Conservation (phyloP, 768 basidiomycete genomes). For the Boletus rubropictus region DNA sequence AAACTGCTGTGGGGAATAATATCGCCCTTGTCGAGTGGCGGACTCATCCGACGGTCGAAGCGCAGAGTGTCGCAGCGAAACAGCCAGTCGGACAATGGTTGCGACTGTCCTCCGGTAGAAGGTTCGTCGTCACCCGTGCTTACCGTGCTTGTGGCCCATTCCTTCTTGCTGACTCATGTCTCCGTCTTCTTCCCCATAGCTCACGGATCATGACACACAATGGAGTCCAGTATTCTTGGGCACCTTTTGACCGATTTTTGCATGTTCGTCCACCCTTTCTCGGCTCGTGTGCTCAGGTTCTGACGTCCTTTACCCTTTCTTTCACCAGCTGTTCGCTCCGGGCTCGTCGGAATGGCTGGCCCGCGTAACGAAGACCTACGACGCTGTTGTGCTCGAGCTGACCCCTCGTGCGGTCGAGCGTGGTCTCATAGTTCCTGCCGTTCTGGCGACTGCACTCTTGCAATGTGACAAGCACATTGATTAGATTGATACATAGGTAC, state of each 20-base stretch:
- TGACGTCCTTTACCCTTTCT: not conserved
- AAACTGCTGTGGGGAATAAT: constrained; percentile 41
- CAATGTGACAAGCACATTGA: constrained; percentile 62
- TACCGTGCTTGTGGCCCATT: not conserved
- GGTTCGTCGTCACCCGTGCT: constrained; percentile 27
- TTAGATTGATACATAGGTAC: constrained; percentile 21
- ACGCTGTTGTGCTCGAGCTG: constrained; percentile 47
- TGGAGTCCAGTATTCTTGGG: constrained; percentile 50
- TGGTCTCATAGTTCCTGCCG: constrained; percentile 45
- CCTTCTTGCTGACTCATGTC: not conserved
- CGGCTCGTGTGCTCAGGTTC: not conserved
- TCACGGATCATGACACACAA: constrained; percentile 48
- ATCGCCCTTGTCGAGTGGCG: constrained; percentile 57
- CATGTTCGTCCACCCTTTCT: constrained; percentile 20
- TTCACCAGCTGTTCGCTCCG: constrained; percentile 42
- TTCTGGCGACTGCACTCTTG: constrained; percentile 50
- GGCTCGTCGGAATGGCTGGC: constrained; percentile 40
- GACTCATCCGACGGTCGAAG: constrained; percentile 45
- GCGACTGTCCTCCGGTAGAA: constrained; percentile 41
- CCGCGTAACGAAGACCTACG: constrained; percentile 42
- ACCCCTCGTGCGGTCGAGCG: constrained; percentile 50
- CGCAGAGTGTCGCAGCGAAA: constrained; percentile 44
- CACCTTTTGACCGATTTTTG: constrained; percentile 47
- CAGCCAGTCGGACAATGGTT: constrained; percentile 52
- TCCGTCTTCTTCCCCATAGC: too few species aligned